Percentiles rank a stretch among this genome's conserved stretches.
These are phyloP conservation scores for Solanum chiquidenum DNA, from an alignment of 257 asterid genomes.

Conservation along the genomic window DNA sequence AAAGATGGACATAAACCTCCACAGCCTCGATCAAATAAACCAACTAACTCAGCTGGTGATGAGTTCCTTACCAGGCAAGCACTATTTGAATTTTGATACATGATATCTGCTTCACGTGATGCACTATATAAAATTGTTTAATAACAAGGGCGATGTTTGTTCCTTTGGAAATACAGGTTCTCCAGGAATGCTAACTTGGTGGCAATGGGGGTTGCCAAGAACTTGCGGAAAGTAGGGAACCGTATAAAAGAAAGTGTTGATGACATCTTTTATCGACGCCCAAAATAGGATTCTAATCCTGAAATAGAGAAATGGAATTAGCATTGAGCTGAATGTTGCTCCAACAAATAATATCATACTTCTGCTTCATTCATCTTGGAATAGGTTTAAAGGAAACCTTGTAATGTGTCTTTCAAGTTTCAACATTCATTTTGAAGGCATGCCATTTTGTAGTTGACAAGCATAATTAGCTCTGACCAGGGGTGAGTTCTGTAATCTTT, in stretches of 20 bases:
- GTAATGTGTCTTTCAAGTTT: background rate
- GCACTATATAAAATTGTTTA: background rate
- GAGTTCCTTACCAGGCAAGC: conserved; percentile 76
- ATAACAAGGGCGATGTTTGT: background rate
- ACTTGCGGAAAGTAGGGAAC: conserved; percentile 56
- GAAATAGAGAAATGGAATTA: background rate
- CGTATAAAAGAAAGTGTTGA: conserved; percentile 52
- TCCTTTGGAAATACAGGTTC: conserved; percentile 32
- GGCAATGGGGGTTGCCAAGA: conserved; percentile 74
- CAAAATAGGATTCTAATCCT: conserved; percentile 32
- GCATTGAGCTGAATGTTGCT: background rate
- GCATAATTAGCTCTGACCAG: background rate
- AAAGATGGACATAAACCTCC: conserved; percentile 55
- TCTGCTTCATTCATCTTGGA: background rate
- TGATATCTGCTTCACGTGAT: background rate
- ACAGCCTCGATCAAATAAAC: conserved; percentile 48
- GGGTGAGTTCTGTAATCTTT: background rate
- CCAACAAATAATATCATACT: background rate
- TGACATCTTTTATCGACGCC: conserved; percentile 51
- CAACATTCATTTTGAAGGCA: background rate
- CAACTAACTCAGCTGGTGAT: conserved; percentile 44
- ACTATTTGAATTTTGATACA: background rate
- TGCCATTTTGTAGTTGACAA: background rate
- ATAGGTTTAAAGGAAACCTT: background rate
- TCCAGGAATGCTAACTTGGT: conserved; percentile 66